These are phyloP conservation scores for Eimeria sp. DNA, from an alignment of 169 alveolate species.

Conservation along the genomic window DNA sequence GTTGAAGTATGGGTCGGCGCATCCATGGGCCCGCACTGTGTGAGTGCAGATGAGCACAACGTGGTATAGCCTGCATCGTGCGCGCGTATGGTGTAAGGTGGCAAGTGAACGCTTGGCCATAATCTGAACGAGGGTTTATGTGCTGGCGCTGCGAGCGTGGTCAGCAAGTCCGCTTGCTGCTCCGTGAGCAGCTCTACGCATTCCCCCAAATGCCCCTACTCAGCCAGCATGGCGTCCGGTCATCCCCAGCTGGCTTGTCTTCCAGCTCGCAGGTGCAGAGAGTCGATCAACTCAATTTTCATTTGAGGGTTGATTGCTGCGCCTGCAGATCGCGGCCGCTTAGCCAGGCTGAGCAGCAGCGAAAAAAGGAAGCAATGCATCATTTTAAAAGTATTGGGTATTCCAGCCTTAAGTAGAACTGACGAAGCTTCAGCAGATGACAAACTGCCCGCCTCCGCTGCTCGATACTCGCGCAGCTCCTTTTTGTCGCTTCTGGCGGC, in stretches of 20 bases:
- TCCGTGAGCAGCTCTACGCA: not conserved
- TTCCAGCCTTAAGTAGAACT: not conserved
- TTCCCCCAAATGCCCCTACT: not conserved
- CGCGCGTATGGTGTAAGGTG: slow-evolving; percentile 12
- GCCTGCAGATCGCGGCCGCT: slow-evolving; percentile 9
- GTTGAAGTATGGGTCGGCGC: not conserved
- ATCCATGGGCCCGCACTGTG: not conserved
- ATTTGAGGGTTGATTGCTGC: slow-evolving; percentile 60
- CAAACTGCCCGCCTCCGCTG: not conserved
- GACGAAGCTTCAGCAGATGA: not conserved
- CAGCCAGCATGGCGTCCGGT: slow-evolving; percentile 58
- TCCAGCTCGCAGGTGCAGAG: slow-evolving; percentile 26
- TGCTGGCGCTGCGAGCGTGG: slow-evolving; percentile 26
- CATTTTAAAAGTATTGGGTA: not conserved
- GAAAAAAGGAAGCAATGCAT: not conserved
- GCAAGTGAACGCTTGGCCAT: slow-evolving; percentile 26
- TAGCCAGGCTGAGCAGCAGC: slow-evolving; percentile 13
- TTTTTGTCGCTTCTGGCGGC: not conserved
- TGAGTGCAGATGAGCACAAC: not conserved
- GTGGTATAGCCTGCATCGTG: not conserved
- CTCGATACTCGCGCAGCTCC: not conserved
- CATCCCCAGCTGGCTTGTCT: slow-evolving; percentile 57
- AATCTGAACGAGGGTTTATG: slow-evolving; percentile 1
- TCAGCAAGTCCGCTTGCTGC: not conserved
- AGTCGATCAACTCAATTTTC: slow-evolving; percentile 24